These are phyloP conservation scores for Litsea cubeba DNA, from an alignment of 164 flowering plant species.

Conservation along the genomic window DNA sequence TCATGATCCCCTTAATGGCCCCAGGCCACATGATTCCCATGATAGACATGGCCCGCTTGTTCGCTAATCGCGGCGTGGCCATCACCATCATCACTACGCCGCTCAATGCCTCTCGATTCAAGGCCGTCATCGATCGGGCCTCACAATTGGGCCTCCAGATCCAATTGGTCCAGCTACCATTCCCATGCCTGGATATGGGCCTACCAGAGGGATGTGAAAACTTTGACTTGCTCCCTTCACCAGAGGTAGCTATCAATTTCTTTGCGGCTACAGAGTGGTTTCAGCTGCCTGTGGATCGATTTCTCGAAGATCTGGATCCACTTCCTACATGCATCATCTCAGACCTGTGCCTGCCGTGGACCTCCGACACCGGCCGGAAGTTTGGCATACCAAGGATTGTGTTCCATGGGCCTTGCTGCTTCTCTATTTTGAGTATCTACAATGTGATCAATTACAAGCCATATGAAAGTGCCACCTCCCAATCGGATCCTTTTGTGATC, in stretches of 20 bases:
- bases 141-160: slow-evolving; percentile 20
- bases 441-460: slow-evolving; percentile 9
- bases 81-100: slow-evolving; percentile 57
- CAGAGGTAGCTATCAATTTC: neutral
- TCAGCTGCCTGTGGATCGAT: neutral
- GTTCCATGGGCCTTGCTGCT: slow-evolving; percentile 45
- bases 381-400: slow-evolving; percentile 42
- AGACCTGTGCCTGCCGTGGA: slow-evolving; percentile 57
- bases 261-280: neutral
- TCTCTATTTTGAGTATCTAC: slow-evolving; percentile 19
- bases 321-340: slow-evolving; percentile 35
- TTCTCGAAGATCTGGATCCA: slow-evolving; percentile 20
- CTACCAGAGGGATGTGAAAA: neutral
- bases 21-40: slow-evolving; percentile 33
- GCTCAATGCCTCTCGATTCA: slow-evolving; percentile 26
- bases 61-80: slow-evolving; percentile 29
- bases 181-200: slow-evolving; percentile 21
- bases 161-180: slow-evolving; percentile 17
- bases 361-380: slow-evolving; percentile 27
- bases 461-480: slow-evolving; percentile 16
- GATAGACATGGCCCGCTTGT: slow-evolving; percentile 49
- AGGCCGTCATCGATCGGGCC: slow-evolving; percentile 16
- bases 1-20: slow-evolving; percentile 28
- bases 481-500: slow-evolving; percentile 27
- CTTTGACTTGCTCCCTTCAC: neutral